Conservation (phyloP, 768 basidiomycete genomes). For the Russula dissimulans region DNA sequence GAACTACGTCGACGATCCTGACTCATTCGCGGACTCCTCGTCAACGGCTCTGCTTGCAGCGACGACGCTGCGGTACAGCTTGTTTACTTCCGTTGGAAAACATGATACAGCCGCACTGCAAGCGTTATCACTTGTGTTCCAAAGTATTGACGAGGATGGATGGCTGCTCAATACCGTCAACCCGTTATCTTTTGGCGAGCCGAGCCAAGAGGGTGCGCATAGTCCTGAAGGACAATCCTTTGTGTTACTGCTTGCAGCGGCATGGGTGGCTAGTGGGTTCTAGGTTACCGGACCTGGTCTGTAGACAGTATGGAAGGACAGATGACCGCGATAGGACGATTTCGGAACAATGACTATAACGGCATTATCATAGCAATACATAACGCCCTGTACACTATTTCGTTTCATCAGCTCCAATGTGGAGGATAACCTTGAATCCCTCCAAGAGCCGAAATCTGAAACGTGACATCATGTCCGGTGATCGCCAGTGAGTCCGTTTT, state of each 20-base stretch:
- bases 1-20: constrained; percentile 43
- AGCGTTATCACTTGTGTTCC: constrained; percentile 31
- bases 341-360: background rate
- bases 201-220: constrained; percentile 1
- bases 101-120: constrained; percentile 34
- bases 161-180: constrained; percentile 18
- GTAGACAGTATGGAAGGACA: background rate
- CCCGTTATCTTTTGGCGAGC: background rate
- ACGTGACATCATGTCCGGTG: no score
- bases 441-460: no score
- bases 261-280: constrained; percentile 9
- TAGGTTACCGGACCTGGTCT: background rate
- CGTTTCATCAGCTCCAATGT: background rate
- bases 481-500: no score
- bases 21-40: constrained; percentile 46
- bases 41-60: constrained; percentile 51
- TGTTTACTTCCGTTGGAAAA: constrained; percentile 30
- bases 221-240: constrained; percentile 20
- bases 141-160: constrained; percentile 30
- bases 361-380: background rate
- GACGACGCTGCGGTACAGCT: constrained; percentile 45
- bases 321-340: background rate
- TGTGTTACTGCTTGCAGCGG: constrained; percentile 18
- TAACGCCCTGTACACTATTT: background rate
- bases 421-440: background rate